Conservation (phyloP, 176 grass and related monocot species). For the Aegilops tauschii region DNA sequence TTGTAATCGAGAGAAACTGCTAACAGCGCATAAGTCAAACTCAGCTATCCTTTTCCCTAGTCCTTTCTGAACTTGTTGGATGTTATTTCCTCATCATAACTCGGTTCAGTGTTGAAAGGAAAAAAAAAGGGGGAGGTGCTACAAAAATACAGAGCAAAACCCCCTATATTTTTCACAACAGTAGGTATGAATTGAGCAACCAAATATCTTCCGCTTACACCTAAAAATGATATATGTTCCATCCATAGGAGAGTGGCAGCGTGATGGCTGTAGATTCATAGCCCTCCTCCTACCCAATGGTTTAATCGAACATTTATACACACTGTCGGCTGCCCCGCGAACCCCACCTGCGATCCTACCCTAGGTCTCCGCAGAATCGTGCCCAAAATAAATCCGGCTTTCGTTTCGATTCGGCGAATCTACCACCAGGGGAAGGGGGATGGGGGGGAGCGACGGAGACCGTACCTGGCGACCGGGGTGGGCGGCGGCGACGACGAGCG, state of each 20-base stretch:
- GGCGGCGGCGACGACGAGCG: conserved; percentile 76
- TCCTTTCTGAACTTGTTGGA: neutral
- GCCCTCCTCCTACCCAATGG: neutral
- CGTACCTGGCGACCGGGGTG: conserved; percentile 82
- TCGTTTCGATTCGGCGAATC: conserved; percentile 25
- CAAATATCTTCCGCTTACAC: neutral
- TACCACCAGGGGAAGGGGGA: neutral
- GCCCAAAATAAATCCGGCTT: conserved; percentile 7
- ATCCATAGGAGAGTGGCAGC: neutral
- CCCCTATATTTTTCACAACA: neutral
- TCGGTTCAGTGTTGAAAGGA: too few relatives aligned
- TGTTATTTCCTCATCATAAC: neutral
- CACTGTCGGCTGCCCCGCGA: neutral
- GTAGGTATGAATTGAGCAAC: neutral
- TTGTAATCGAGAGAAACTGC: neutral
- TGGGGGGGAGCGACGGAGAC: neutral
- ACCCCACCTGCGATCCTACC: neutral
- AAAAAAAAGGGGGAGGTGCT: neutral
- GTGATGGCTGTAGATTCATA: conserved; percentile 14
- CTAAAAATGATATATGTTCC: neutral
- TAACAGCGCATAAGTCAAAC: neutral
- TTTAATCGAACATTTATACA: neutral
- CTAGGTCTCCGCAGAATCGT: neutral
- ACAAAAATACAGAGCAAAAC: neutral
- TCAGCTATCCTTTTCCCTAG: neutral